Evolutionary conservation across 2,329 filamentous ascomycete genomes (phyloP).

Genomic region (Pyrenophora graminea): DNA sequence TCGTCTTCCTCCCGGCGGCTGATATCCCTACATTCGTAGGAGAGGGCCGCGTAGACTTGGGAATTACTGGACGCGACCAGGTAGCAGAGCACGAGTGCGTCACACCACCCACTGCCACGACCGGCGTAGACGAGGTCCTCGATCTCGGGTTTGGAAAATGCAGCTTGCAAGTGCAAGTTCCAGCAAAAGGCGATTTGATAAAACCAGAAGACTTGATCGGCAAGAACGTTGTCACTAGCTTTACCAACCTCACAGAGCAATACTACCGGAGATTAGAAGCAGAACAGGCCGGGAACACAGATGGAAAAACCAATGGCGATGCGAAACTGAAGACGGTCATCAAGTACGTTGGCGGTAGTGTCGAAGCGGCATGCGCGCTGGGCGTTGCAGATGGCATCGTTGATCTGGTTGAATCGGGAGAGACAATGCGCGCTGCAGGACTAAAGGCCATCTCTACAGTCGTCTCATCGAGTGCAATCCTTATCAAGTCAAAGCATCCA

Average conservation of each 20-base stretch:
- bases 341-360: slow-evolving; percentile 92
- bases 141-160: slow-evolving; percentile 90
- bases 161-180: slow-evolving; percentile 96
- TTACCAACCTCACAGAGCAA: slow-evolving; percentile 78
- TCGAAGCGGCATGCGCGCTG: slow-evolving; percentile 93
- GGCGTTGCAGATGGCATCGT: slow-evolving; percentile 97
- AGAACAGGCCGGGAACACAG: slow-evolving; percentile 44
- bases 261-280: slow-evolving; percentile 83
- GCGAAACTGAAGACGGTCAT: slow-evolving; percentile 81
- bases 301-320: slow-evolving; percentile 43
- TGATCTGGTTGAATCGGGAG: slow-evolving; percentile 95
- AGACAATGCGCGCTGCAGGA: slow-evolving; percentile 96
- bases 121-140: slow-evolving; percentile 78
- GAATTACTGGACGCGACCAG: slow-evolving; percentile 92
- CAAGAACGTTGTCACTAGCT: slow-evolving; percentile 94
- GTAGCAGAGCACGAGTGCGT: slow-evolving; percentile 85
- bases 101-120: slow-evolving; percentile 51
- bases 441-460: slow-evolving; percentile 94
- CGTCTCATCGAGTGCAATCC: slow-evolving; percentile 80
- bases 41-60: slow-evolving; percentile 88
- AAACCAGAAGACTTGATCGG: slow-evolving; percentile 80
- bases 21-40: slow-evolving; percentile 98
- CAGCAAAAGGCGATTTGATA: slow-evolving; percentile 75
- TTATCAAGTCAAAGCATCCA: slow-evolving; percentile 87
- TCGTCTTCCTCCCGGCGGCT: slow-evolving; percentile 94